Conservation (phyloP, 1,284 basidiomycete genomes). For the Chalciporus sp. region DNA sequence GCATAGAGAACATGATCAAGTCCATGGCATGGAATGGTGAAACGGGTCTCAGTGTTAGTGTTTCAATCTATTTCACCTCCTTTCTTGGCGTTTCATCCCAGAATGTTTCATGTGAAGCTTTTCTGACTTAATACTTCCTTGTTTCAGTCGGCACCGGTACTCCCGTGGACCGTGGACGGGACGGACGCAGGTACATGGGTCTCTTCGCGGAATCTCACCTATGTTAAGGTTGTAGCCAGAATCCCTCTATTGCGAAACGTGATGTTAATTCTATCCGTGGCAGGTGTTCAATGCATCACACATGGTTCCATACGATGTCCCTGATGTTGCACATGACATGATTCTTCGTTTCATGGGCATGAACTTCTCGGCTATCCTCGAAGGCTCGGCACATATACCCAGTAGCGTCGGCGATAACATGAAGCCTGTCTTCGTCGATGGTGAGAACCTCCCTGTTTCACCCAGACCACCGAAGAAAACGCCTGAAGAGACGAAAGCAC, state of each 20-base stretch:
- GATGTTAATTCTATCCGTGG: not conserved
- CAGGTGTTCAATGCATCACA: conserved; percentile 89
- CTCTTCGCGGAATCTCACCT: conserved; percentile 87
- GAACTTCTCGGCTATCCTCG: conserved; percentile 80
- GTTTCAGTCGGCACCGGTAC: conserved; percentile 66
- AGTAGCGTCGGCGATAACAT: conserved; percentile 72
- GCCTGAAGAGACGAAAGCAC: conserved; percentile 67
- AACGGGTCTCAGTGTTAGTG: conserved; percentile 81
- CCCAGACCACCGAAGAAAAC: conserved; percentile 50
- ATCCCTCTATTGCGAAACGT: not conserved
- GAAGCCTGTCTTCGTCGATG: conserved; percentile 60
- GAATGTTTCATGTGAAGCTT: not conserved
- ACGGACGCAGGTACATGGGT: conserved; percentile 90
- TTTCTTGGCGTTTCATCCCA: conserved; percentile 1
- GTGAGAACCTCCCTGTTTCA: conserved; percentile 39
- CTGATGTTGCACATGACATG: conserved; percentile 94
- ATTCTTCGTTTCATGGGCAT: conserved; percentile 94
- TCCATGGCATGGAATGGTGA: conserved; percentile 84
- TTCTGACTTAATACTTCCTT: conserved; percentile 2
- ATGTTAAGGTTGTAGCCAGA: conserved; percentile 67
- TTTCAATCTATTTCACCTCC: not conserved
- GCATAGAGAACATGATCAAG: conserved; percentile 85
- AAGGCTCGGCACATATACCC: conserved; percentile 72
- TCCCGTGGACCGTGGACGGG: conserved; percentile 82
- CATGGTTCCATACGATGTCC: conserved; percentile 93